phyloP scores from a whole-genome alignment of 176 grass and related monocot species.

The Zea luxurians region DNA sequence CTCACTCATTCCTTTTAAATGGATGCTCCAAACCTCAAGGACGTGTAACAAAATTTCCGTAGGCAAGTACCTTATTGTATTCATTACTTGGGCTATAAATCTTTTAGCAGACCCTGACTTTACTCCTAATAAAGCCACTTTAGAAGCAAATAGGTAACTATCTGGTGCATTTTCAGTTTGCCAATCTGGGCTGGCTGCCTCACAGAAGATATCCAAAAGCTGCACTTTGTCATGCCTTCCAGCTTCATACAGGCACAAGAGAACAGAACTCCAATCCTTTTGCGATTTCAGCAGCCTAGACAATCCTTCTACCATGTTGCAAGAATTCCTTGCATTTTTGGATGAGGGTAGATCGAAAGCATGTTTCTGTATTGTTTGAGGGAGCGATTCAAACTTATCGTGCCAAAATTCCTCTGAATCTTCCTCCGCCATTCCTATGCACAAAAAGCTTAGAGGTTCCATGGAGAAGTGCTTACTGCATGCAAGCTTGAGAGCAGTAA shows the following conservation, averaged over 20 bases:
- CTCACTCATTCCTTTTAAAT: conserved; percentile 66
- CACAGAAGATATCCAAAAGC: conserved; percentile 84
- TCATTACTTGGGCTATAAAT: conserved; percentile 58
- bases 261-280: conserved; percentile 68
- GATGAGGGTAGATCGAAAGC: conserved; percentile 66
- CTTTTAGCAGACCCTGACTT: conserved; percentile 40
- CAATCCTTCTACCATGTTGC: conserved; percentile 23
- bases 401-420: conserved; percentile 58
- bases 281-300: conserved; percentile 60
- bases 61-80: conserved; percentile 68
- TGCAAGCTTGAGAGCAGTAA: conserved; percentile 91
- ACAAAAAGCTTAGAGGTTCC: conserved; percentile 87
- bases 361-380: conserved; percentile 44
- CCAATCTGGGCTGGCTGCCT: conserved; percentile 59
- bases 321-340: conserved; percentile 44
- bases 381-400: conserved; percentile 56
- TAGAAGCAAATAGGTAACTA: conserved; percentile 30
- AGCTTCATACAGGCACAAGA: conserved; percentile 84
- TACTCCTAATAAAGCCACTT: conserved; percentile 31
- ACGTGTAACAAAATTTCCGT: conserved; percentile 56
- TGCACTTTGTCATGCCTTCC: conserved; percentile 69
- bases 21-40: conserved; percentile 63
- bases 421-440: conserved; percentile 61
- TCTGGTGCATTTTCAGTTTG: conserved; percentile 40
- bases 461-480: conserved; percentile 84